Conservation (phyloP, 805 yeast genomes). For the Hanseniaspora thailandica region DNA sequence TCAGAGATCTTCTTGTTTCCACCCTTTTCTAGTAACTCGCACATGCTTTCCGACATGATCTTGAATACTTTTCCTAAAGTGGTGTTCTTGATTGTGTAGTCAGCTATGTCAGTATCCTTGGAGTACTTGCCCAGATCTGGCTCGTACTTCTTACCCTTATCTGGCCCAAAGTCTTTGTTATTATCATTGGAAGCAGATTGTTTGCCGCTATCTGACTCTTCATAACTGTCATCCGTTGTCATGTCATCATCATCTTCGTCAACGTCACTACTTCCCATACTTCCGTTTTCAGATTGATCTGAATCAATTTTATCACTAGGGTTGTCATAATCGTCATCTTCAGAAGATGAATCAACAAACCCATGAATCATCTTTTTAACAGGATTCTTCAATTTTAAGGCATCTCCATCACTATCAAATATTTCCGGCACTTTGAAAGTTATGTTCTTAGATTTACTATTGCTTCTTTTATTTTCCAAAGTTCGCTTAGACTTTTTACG, state of each 20-base stretch:
- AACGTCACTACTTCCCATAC: constrained; percentile 19
- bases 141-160: neutral
- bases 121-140: constrained; percentile 30
- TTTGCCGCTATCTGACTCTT: constrained; percentile 15
- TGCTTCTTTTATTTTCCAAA: neutral
- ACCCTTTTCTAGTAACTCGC: constrained; percentile 41
- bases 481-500: neutral
- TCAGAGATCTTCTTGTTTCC: constrained; percentile 51
- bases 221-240: constrained; percentile 30
- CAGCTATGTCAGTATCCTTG: constrained; percentile 42
- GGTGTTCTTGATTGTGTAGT: constrained; percentile 43
- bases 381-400: neutral
- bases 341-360: neutral
- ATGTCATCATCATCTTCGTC: constrained; percentile 18
- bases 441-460: neutral
- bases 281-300: constrained; percentile 17
- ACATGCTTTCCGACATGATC: constrained; percentile 49
- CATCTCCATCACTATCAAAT: constrained; percentile 4
- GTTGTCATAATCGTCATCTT: neutral
- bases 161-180: neutral
- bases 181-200: constrained; percentile 3
- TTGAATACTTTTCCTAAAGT: constrained; percentile 54
- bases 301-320: constrained; percentile 15
- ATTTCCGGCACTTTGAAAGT: constrained; percentile 6
- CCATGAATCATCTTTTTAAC: constrained; percentile 9